Percentiles rank a stretch among this genome's conserved stretches.
These are phyloP conservation scores for Lentinula sp. DNA, from an alignment of 768 basidiomycete genomes.

Conservation along the genomic window DNA sequence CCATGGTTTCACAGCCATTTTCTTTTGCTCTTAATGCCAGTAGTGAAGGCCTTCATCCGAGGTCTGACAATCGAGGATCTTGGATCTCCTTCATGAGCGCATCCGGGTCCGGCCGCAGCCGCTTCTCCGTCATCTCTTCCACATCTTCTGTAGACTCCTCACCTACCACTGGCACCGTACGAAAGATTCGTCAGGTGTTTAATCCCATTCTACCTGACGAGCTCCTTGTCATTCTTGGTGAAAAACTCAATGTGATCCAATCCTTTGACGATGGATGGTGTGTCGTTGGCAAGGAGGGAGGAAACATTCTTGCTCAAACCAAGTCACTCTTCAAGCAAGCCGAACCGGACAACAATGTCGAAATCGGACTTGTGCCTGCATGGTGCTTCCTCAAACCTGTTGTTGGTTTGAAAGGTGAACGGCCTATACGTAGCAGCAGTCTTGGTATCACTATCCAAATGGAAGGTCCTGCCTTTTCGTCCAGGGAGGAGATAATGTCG, in stretches of 20 bases:
- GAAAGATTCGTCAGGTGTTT: constrained; percentile 55
- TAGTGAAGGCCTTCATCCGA: constrained; percentile 8
- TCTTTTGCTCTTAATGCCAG: constrained; percentile 29
- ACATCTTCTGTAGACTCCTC: constrained; percentile 27
- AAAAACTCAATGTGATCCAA: constrained; percentile 55
- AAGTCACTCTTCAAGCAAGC: constrained; percentile 36
- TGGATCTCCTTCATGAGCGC: constrained; percentile 21
- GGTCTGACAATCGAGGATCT: background rate
- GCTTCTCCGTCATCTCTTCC: constrained; percentile 34
- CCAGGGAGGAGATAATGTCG: constrained; percentile 50
- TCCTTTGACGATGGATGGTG: constrained; percentile 75
- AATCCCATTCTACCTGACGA: constrained; percentile 72
- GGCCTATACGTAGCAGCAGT: constrained; percentile 60
- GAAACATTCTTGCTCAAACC: constrained; percentile 21
- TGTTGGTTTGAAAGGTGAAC: constrained; percentile 51
- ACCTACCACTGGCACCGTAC: constrained; percentile 28
- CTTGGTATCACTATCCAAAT: constrained; percentile 58
- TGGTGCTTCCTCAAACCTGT: constrained; percentile 71
- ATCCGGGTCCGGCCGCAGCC: constrained; percentile 24
- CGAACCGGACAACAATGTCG: constrained; percentile 31
- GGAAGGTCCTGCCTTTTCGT: constrained; percentile 29
- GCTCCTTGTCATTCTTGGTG: constrained; percentile 50
- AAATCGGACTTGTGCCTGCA: constrained; percentile 68
- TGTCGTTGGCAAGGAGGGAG: constrained; percentile 40
- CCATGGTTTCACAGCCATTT: constrained; percentile 32